These are phyloP conservation scores for Adansonia gregorii DNA, from an alignment of 441 rosid species.

Conservation along the genomic window DNA sequence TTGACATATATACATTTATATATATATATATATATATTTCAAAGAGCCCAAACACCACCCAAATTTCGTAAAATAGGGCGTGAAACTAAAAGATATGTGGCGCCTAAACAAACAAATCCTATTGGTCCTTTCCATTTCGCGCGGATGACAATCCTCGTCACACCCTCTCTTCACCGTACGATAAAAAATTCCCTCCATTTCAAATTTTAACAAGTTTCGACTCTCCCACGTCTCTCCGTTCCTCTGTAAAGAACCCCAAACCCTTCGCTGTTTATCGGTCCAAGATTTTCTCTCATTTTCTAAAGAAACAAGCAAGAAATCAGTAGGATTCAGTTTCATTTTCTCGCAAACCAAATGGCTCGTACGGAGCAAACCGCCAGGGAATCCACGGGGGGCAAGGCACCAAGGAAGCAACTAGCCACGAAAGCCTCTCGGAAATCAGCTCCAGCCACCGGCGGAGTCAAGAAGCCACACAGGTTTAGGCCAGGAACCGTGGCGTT, in stretches of 20 bases:
- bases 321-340: neutral
- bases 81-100: neutral
- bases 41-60: neutral
- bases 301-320: neutral
- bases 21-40: too few species aligned
- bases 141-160: conserved; percentile 40
- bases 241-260: conserved; percentile 24
- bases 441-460: conserved; percentile 51
- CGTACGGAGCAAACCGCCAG: conserved; percentile 55
- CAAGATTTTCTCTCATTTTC: neutral
- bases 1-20: too few species aligned
- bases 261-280: rapidly evolving
- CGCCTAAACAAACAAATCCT: conserved; percentile 17
- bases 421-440: conserved; percentile 49
- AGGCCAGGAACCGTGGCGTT: conserved; percentile 51
- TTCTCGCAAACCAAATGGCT: conserved; percentile 35
- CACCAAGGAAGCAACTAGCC: conserved; percentile 52
- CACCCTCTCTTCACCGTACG: conserved; percentile 29
- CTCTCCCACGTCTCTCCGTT: conserved; percentile 30
- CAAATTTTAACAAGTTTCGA: conserved; percentile 3
- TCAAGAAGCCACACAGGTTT: conserved; percentile 57
- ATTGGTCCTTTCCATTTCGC: conserved; percentile 40
- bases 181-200: neutral
- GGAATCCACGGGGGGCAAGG: conserved; percentile 49
- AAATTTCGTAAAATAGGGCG: neutral